Percentiles rank a stretch among this genome's conserved stretches.
Evolutionary conservation across 2,329 filamentous ascomycete species (phyloP).

Genomic region (Fusarium paranaense): DNA sequence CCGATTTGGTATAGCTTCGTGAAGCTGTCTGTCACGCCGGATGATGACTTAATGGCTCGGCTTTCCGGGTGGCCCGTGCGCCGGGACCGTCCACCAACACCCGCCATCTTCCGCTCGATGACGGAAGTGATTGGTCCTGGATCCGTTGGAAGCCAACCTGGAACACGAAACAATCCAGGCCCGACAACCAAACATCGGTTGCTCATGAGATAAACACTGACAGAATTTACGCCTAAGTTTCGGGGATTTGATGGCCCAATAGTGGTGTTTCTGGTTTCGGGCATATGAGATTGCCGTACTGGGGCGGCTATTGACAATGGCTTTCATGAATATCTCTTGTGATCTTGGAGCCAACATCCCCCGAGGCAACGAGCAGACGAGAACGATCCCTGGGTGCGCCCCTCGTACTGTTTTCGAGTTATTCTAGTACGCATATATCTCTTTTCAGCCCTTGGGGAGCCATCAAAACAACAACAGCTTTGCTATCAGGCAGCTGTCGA

Average conservation of each 20-base stretch:
- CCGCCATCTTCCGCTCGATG: conserved; percentile 17
- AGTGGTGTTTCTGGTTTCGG: no score
- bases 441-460: not conserved
- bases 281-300: not conserved
- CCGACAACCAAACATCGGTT: not conserved
- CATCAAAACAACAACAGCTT: not conserved
- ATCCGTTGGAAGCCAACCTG: not conserved
- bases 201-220: not conserved
- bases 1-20: conserved; percentile 45
- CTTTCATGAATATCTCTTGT: not conserved
- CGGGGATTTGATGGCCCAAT: not conserved
- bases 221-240: not conserved
- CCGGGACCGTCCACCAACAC: conserved; percentile 10
- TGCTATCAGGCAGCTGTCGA: not conserved
- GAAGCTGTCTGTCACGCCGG: conserved; percentile 41
- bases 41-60: conserved; percentile 42
- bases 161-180: not conserved
- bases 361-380: not conserved
- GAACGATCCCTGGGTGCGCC: not conserved
- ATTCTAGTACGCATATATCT: not conserved
- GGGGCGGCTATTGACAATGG: not conserved
- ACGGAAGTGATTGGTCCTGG: not conserved
- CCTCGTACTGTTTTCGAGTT: not conserved
- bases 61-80: conserved; percentile 37
- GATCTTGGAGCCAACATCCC: not conserved